These are phyloP conservation scores for Apophysomyces elegans DNA, from an alignment of 371 early-diverging fungal species.

Conservation along the genomic window DNA sequence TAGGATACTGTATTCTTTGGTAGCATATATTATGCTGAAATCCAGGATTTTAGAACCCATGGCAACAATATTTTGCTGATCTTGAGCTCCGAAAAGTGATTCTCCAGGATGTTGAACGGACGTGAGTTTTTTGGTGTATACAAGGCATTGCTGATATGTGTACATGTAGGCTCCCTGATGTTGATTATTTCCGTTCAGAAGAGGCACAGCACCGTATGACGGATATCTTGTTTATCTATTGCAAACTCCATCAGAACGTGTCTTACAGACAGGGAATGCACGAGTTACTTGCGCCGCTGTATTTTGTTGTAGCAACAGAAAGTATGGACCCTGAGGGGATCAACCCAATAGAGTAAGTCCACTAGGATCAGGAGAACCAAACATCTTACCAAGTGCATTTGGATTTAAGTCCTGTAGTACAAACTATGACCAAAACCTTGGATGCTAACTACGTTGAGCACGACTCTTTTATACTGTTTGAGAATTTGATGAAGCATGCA, in stretches of 20 bases:
- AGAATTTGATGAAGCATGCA: constrained; percentile 79
- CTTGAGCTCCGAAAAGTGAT: constrained; percentile 84
- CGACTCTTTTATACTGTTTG: constrained; percentile 84
- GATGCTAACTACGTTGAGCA: constrained; percentile 74
- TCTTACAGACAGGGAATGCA: constrained; percentile 99
- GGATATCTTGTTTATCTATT: constrained; percentile 89
- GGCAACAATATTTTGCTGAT: constrained; percentile 91
- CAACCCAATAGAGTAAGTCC: constrained; percentile 31
- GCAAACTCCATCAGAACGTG: constrained; percentile 83
- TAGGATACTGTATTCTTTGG: constrained; percentile 25
- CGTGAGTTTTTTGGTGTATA: constrained; percentile 53
- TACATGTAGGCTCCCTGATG: constrained; percentile 80
- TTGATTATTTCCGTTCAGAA: constrained; percentile 72
- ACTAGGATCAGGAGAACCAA: background rate
- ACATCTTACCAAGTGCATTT: background rate
- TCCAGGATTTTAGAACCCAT: constrained; percentile 72
- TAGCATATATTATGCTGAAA: background rate
- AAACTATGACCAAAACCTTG: constrained; percentile 39
- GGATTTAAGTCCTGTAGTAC: constrained; percentile 31
- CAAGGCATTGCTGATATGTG: background rate
- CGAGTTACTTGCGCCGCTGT: constrained; percentile 87
- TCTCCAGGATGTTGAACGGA: constrained; percentile 89
- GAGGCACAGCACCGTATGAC: constrained; percentile 74
- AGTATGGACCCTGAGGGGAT: constrained; percentile 25
- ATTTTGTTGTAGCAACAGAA: constrained; percentile 76